Percentiles rank a stretch among this genome's conserved stretches.
phyloP scores from a whole-genome alignment of 768 basidiomycete genomes.

The Lentinus brumalis region DNA sequence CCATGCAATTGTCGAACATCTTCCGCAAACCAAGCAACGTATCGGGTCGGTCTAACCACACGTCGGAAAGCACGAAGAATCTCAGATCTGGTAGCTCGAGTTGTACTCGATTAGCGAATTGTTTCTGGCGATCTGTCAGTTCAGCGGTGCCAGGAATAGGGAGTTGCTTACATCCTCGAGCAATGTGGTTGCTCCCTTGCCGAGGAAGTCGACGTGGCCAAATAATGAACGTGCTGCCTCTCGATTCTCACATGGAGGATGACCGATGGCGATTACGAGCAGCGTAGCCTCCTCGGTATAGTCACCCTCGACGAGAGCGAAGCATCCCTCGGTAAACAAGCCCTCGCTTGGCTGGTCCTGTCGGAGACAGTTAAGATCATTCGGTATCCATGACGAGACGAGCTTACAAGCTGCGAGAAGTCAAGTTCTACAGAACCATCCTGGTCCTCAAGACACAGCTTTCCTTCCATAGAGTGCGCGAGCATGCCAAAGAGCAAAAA shows the following conservation, averaged over 20 bases:
- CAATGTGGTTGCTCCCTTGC: slow-evolving; percentile 88
- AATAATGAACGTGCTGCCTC: slow-evolving; percentile 89
- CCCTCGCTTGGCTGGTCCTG: slow-evolving; percentile 93
- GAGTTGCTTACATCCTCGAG: slow-evolving; percentile 77
- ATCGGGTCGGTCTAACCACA: slow-evolving; percentile 90
- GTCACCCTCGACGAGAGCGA: slow-evolving; percentile 94
- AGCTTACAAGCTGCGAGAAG: slow-evolving; percentile 77
- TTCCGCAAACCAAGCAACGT: slow-evolving; percentile 78
- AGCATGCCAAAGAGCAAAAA: slow-evolving; percentile 96
- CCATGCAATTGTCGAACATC: slow-evolving; percentile 89
- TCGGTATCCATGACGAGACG: neutral
- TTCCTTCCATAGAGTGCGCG: slow-evolving; percentile 85
- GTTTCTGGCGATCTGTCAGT: slow-evolving; percentile 44
- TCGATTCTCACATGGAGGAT: slow-evolving; percentile 93
- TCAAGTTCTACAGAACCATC: slow-evolving; percentile 91
- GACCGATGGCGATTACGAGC: slow-evolving; percentile 91
- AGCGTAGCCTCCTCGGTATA: slow-evolving; percentile 92
- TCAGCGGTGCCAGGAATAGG: neutral
- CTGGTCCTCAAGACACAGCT: slow-evolving; percentile 87
- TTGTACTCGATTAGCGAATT: slow-evolving; percentile 61
- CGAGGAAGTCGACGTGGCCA: slow-evolving; percentile 96
- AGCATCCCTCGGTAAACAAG: slow-evolving; percentile 93
- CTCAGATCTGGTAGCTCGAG: slow-evolving; percentile 75
- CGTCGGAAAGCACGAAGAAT: slow-evolving; percentile 94
- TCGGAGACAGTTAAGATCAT: neutral